Percentiles rank a stretch among this genome's conserved stretches.
Evolutionary conservation across 257 asterid genomes (phyloP).

Genomic region (Penstemon newberryi): DNA sequence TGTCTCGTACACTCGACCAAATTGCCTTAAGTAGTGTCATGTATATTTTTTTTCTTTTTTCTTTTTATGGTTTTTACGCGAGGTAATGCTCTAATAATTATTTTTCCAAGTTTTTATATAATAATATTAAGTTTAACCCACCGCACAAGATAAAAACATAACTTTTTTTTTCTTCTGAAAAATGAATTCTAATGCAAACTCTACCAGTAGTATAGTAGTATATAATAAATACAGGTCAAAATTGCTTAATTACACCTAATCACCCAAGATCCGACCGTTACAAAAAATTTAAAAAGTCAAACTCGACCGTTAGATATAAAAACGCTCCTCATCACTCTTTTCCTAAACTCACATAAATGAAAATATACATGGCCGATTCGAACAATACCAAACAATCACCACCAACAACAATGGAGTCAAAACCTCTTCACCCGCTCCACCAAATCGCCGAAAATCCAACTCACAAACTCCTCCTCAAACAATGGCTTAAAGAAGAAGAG

Average conservation of each 20-base stretch:
- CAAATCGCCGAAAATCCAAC: constrained; percentile 78
- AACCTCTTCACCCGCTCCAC: constrained; percentile 68
- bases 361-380: constrained; percentile 35
- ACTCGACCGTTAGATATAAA: constrained; percentile 42
- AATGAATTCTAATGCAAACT: background rate
- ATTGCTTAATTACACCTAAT: background rate
- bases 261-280: constrained; percentile 49
- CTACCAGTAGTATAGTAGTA: background rate
- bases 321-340: constrained; percentile 28
- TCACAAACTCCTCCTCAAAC: constrained; percentile 91
- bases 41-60: too few relatives aligned
- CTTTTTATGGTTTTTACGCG: too few relatives aligned
- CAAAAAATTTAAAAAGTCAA: constrained; percentile 29
- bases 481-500: constrained; percentile 91
- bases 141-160: too few relatives aligned
- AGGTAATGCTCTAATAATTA: too few relatives aligned
- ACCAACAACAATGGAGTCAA: constrained; percentile 49
- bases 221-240: background rate
- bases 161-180: too few relatives aligned
- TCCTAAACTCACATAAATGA: background rate
- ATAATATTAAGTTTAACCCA: too few relatives aligned
- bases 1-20: too few relatives aligned
- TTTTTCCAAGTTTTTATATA: too few relatives aligned
- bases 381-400: background rate
- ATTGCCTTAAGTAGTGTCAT: too few relatives aligned